Conservation (phyloP, 176 grass and related monocot species). For the Stipa capillata region DNA sequence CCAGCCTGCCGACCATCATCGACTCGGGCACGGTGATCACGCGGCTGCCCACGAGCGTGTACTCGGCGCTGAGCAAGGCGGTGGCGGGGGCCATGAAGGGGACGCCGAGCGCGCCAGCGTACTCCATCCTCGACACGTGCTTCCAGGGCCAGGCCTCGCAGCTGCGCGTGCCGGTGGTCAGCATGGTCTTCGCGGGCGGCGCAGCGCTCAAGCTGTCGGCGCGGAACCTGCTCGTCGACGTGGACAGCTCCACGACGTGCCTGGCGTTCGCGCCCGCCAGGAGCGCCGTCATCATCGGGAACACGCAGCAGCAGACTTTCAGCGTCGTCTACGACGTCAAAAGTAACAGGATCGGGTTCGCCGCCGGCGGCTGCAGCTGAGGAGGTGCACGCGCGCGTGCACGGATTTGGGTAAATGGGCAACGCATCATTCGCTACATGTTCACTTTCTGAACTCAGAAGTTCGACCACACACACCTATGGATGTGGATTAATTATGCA, state of each 20-base stretch:
- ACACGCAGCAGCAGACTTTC: conserved; percentile 79
- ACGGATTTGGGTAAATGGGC: background rate
- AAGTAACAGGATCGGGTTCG: conserved; percentile 56
- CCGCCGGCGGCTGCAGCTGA: conserved; percentile 46
- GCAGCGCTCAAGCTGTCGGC: conserved; percentile 38
- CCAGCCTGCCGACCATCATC: conserved; percentile 54
- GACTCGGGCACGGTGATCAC: conserved; percentile 84
- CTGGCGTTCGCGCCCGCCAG: conserved; percentile 52
- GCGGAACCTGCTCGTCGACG: conserved; percentile 57
- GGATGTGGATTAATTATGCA: background rate
- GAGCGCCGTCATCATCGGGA: conserved; percentile 69
- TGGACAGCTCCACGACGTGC: conserved; percentile 59
- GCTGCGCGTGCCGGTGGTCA: conserved; percentile 40
- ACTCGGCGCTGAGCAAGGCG: conserved; percentile 58
- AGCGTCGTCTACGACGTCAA: conserved; percentile 77
- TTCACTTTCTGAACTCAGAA: background rate
- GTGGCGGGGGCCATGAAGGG: conserved; percentile 39
- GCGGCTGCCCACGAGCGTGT: conserved; percentile 50
- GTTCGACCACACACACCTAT: background rate
- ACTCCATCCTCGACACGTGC: conserved; percentile 79
- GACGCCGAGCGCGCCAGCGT: conserved; percentile 5
- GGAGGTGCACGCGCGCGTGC: no score
- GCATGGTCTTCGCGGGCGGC: conserved; percentile 55
- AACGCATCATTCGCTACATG: background rate
- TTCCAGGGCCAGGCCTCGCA: conserved; percentile 31